Conservation (phyloP, 2,329 filamentous ascomycete species). For the Xylaria sp. region DNA sequence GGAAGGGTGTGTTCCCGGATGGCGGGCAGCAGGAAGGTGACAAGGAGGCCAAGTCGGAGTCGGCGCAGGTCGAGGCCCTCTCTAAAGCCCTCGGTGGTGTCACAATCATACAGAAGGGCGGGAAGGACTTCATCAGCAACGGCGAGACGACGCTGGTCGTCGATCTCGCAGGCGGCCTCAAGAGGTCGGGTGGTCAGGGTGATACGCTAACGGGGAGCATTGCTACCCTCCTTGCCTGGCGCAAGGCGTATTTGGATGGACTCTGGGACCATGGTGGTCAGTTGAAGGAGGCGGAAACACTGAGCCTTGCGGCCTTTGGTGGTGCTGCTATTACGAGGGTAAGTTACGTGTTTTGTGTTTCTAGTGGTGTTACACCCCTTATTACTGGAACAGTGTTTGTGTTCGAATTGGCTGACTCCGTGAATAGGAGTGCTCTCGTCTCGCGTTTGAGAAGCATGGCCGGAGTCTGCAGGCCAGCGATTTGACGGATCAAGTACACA, state of each 20-base stretch:
- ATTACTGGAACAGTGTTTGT: not conserved
- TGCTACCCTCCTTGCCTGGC: slow-evolving; percentile 88
- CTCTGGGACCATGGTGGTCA: slow-evolving; percentile 75
- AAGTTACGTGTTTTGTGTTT: slow-evolving; percentile 46
- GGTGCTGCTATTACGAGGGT: slow-evolving; percentile 88
- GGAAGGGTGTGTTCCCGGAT: slow-evolving; percentile 74
- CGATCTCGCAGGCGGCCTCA: slow-evolving; percentile 82
- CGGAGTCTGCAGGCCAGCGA: slow-evolving; percentile 92
- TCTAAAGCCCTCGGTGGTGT: slow-evolving; percentile 84
- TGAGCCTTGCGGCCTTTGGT: slow-evolving; percentile 84
- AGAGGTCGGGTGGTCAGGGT: slow-evolving; percentile 93
- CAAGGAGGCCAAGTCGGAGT: slow-evolving; percentile 50
- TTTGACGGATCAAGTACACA: slow-evolving; percentile 88
- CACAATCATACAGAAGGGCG: slow-evolving; percentile 90
- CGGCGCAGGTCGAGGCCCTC: slow-evolving; percentile 69
- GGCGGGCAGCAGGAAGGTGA: slow-evolving; percentile 37
- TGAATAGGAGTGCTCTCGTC: slow-evolving; percentile 80
- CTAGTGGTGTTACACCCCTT: not conserved
- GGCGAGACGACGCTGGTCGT: slow-evolving; percentile 78
- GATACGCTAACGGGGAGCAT: slow-evolving; percentile 92
- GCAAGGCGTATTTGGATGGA: slow-evolving; percentile 83
- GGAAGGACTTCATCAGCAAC: slow-evolving; percentile 83
- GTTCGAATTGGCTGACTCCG: slow-evolving; percentile 7
- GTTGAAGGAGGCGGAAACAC: slow-evolving; percentile 66
- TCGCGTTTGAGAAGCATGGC: slow-evolving; percentile 87